Conservation (phyloP, 805 yeast species). For the Lipomyces kockii region DNA sequence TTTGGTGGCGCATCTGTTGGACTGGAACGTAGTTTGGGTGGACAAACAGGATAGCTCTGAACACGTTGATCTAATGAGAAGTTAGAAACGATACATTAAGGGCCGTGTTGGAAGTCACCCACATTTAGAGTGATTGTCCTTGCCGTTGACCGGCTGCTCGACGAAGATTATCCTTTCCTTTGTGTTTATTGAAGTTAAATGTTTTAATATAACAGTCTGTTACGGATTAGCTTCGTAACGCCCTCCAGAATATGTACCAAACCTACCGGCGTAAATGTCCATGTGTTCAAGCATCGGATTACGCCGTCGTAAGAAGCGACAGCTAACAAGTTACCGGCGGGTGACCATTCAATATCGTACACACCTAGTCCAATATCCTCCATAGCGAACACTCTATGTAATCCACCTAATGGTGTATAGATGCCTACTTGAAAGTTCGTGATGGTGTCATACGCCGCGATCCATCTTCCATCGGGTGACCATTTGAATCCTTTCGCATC, state of each 20-base stretch:
- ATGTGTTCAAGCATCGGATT: constrained; percentile 29
- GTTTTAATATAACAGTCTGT: constrained; percentile 22
- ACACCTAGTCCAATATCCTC: constrained; percentile 25
- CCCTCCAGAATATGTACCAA: not conserved
- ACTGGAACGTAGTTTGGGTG: constrained; percentile 19
- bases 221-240: not conserved
- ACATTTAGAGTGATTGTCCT: constrained; percentile 24
- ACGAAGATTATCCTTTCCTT: constrained; percentile 21
- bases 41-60: constrained; percentile 20
- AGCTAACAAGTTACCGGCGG: constrained; percentile 23
- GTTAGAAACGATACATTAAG: not conserved
- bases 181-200: constrained; percentile 15
- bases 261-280: constrained; percentile 35
- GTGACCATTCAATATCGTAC: constrained; percentile 33
- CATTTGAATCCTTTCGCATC: constrained; percentile 28
- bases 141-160: constrained; percentile 30
- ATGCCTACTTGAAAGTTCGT: constrained; percentile 28
- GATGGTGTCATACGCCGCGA: constrained; percentile 30
- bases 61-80: constrained; percentile 18
- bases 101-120: not conserved
- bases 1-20: constrained; percentile 30
- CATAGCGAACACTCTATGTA: constrained; percentile 22
- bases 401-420: constrained; percentile 28
- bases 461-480: constrained; percentile 36
- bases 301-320: constrained; percentile 33